Percentiles rank a stretch among this genome's conserved stretches.
Evolutionary conservation across 1,139 yeast species (phyloP).

Genomic region (Debaryomyces nepalensis): DNA sequence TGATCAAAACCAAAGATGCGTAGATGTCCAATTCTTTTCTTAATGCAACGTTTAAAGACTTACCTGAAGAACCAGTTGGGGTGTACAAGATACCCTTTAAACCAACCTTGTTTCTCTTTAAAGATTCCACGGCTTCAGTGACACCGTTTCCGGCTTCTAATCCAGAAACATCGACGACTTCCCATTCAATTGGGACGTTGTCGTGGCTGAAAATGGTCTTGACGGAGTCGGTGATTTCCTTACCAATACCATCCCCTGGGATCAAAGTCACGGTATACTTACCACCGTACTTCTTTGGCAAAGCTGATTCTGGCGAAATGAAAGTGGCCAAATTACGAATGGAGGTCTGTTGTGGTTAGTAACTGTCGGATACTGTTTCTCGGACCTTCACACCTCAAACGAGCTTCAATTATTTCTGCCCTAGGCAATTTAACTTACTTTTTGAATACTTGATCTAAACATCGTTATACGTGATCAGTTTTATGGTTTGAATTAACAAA

Average conservation of each 20-base stretch:
- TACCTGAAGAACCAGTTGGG: conserved; percentile 63
- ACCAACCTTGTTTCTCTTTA: conserved; percentile 96
- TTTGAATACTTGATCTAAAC: conserved; percentile 13
- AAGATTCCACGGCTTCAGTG: conserved; percentile 85
- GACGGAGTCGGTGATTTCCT: conserved; percentile 93
- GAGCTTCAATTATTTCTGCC: background rate
- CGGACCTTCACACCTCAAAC: too few species aligned
- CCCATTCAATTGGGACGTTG: conserved; percentile 93
- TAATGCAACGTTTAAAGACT: conserved; percentile 90
- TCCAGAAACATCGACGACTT: conserved; percentile 87
- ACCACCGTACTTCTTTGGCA: conserved; percentile 95
- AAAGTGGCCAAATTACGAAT: conserved; percentile 53
- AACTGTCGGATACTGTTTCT: too few species aligned
- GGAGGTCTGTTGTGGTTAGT: conserved; percentile 9
- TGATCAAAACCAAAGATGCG: conserved; percentile 91
- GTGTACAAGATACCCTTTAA: conserved; percentile 95
- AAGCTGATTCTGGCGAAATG: conserved; percentile 60
- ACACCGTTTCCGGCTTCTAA: conserved; percentile 63
- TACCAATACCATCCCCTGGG: conserved; percentile 98
- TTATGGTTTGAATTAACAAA: conserved; percentile 2
- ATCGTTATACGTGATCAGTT: conserved; percentile 6
- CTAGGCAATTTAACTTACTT: conserved; percentile 9
- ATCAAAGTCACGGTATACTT: conserved; percentile 89
- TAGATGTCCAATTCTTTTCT: conserved; percentile 95
- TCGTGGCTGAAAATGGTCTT: conserved; percentile 84